A percentile compares a stretch with the other conserved stretches of the same genome.
phyloP scores from a whole-genome alignment of 805 yeast genomes.

The Candida golubevii region DNA sequence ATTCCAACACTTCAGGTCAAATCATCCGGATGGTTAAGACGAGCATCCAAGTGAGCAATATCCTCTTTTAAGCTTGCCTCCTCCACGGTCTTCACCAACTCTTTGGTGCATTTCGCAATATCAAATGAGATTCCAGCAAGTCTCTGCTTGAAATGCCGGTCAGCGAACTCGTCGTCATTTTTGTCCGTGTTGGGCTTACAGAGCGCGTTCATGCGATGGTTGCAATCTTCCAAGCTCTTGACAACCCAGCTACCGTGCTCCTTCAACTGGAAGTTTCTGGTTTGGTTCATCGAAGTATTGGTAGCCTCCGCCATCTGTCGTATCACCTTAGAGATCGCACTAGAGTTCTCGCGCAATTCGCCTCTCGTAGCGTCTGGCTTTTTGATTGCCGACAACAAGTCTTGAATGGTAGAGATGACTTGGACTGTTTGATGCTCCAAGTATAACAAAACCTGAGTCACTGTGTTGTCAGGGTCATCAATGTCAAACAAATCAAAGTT shows the following conservation, averaged over 20 bases:
- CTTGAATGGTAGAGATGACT: slow-evolving; percentile 86
- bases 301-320: slow-evolving; percentile 89
- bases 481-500: slow-evolving; percentile 75
- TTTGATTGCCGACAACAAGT: slow-evolving; percentile 70
- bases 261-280: slow-evolving; percentile 76
- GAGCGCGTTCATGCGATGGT: slow-evolving; percentile 72
- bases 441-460: slow-evolving; percentile 76
- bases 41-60: slow-evolving; percentile 73
- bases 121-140: slow-evolving; percentile 95
- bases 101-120: slow-evolving; percentile 94
- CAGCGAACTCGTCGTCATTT: slow-evolving; percentile 65
- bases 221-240: slow-evolving; percentile 79
- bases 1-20: slow-evolving; percentile 9
- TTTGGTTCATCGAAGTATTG: slow-evolving; percentile 79
- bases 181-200: slow-evolving; percentile 44
- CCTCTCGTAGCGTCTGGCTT: slow-evolving; percentile 74
- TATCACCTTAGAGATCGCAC: slow-evolving; percentile 74
- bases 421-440: slow-evolving; percentile 91
- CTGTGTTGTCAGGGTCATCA: slow-evolving; percentile 82
- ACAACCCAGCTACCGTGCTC: slow-evolving; percentile 93
- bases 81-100: slow-evolving; percentile 91
- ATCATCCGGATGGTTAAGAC: slow-evolving; percentile 40
- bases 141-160: slow-evolving; percentile 85
- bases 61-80: slow-evolving; percentile 88
- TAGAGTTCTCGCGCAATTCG: slow-evolving; percentile 65